A percentile compares a stretch with the other conserved stretches of the same genome.
Evolutionary conservation across 2,329 filamentous ascomycete genomes (phyloP).

Genomic region (Pseudohalonectria lignicola): DNA sequence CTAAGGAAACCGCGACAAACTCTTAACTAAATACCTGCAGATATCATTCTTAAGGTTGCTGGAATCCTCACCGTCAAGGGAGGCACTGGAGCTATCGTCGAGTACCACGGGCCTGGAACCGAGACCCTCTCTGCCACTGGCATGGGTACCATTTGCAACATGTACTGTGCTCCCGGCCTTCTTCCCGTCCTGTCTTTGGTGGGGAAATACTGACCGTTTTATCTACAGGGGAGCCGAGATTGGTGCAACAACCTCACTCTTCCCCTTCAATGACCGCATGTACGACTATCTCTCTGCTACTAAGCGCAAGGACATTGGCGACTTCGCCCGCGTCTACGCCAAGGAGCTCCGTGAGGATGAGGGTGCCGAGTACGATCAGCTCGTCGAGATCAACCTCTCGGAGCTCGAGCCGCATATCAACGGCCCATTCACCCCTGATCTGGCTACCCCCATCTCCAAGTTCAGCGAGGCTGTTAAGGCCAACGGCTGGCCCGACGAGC

Average conservation of each 20-base stretch:
- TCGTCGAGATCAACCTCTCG: constrained; percentile 91
- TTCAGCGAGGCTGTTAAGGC: constrained; percentile 89
- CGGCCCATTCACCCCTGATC: constrained; percentile 95
- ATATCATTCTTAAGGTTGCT: constrained; percentile 95
- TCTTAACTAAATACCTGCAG: constrained; percentile 33
- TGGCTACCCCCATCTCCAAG: constrained; percentile 95
- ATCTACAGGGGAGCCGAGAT: constrained; percentile 61
- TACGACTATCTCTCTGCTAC: constrained; percentile 90
- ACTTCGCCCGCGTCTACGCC: constrained; percentile 77
- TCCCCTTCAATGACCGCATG: constrained; percentile 98
- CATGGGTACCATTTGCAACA: constrained; percentile 72
- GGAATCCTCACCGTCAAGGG: constrained; percentile 97
- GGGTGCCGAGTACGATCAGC: constrained; percentile 87
- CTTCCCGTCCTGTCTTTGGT: not conserved
- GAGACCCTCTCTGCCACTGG: constrained; percentile 70
- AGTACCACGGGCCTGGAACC: constrained; percentile 65
- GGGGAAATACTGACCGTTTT: too few relatives aligned
- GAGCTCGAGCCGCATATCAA: constrained; percentile 98
- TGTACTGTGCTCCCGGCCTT: constrained; percentile 42
- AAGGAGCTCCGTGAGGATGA: constrained; percentile 79
- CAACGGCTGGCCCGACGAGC: constrained; percentile 91
- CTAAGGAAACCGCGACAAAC: too few relatives aligned
- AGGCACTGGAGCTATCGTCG: constrained; percentile 44
- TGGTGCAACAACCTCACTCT: constrained; percentile 82
- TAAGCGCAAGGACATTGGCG: constrained; percentile 81